These are phyloP conservation scores for Colletotrichum sp. DNA, from an alignment of 2,329 filamentous ascomycete genomes.

Conservation along the genomic window DNA sequence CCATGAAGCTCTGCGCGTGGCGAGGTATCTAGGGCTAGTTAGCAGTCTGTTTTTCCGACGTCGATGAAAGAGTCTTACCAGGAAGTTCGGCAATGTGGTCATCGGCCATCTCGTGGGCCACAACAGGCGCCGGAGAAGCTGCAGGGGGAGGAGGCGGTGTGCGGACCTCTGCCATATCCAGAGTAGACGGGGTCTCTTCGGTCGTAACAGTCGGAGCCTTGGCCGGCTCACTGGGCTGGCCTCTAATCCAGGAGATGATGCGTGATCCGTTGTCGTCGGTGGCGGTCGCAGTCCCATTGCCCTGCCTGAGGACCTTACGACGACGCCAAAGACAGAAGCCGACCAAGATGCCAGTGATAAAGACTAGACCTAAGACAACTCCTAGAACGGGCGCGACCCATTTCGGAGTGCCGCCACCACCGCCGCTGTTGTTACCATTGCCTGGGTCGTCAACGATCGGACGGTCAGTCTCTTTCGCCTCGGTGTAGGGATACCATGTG, in stretches of 20 bases:
- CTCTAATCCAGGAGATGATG: constrained; percentile 58
- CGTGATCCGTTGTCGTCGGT: constrained; percentile 52
- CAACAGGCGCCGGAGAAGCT: constrained; percentile 12
- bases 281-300: constrained; percentile 39
- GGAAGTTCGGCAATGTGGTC: constrained; percentile 51
- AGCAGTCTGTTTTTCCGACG: accelerated
- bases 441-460: constrained; percentile 7
- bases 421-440: constrained; percentile 23
- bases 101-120: constrained; percentile 44
- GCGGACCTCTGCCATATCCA: constrained; percentile 43
- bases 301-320: constrained; percentile 44
- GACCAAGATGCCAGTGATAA: constrained; percentile 57
- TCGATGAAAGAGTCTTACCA: constrained; percentile 37
- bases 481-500: constrained; percentile 65
- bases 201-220: constrained; percentile 52
- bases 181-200: constrained; percentile 43
- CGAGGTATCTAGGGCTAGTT: constrained; percentile 42
- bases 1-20: constrained; percentile 49
- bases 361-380: constrained; percentile 63
- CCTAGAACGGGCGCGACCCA: constrained; percentile 68
- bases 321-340: constrained; percentile 58
- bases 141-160: constrained; percentile 9
- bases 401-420: constrained; percentile 48
- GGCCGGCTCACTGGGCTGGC: constrained; percentile 38
- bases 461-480: constrained; percentile 32